Evolutionary conservation across 306 rosid genomes (phyloP).

Genomic region (Sindora glabra): DNA sequence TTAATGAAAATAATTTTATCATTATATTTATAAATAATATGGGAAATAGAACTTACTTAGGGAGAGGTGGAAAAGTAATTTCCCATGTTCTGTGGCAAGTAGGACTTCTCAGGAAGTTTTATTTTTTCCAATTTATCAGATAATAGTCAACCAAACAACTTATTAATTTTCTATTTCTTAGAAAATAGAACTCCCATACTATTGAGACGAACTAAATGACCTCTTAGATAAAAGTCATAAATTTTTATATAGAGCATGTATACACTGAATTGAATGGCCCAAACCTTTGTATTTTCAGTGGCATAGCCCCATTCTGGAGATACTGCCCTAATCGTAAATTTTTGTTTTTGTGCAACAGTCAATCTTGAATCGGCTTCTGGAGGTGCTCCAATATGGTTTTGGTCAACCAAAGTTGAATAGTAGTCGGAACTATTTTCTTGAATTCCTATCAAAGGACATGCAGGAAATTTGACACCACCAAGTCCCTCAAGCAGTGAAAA

Average conservation of each 20-base stretch:
- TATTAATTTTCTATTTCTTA: too few species aligned
- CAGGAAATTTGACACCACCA: conserved; percentile 22
- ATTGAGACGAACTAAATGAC: too few species aligned
- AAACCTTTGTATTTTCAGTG: conserved; percentile 67
- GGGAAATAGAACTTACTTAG: too few species aligned
- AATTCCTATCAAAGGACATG: conserved; percentile 34
- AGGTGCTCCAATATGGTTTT: conserved; percentile 37
- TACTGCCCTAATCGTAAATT: conserved; percentile 61
- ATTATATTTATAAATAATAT: too few species aligned
- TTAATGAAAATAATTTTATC: too few species aligned
- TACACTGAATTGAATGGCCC: conserved; percentile 14
- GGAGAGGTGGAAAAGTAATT: too few species aligned
- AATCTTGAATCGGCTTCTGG: conserved; percentile 37
- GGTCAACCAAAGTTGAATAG: conserved; percentile 29
- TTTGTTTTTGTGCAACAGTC: conserved; percentile 58
- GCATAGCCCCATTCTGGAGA: conserved; percentile 84
- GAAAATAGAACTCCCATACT: too few species aligned
- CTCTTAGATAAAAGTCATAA: conserved; percentile 11
- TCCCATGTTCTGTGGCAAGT: too few species aligned
- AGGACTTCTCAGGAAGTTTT: too few species aligned
- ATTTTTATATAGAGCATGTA: conserved; percentile 5
- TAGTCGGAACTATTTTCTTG: conserved; percentile 34
- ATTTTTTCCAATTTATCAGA: too few species aligned
- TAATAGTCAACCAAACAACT: too few species aligned
- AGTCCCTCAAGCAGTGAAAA: conserved; percentile 22